phyloP scores from a whole-genome alignment of 805 yeast species.

The Metschnikowia noctiluminum region DNA sequence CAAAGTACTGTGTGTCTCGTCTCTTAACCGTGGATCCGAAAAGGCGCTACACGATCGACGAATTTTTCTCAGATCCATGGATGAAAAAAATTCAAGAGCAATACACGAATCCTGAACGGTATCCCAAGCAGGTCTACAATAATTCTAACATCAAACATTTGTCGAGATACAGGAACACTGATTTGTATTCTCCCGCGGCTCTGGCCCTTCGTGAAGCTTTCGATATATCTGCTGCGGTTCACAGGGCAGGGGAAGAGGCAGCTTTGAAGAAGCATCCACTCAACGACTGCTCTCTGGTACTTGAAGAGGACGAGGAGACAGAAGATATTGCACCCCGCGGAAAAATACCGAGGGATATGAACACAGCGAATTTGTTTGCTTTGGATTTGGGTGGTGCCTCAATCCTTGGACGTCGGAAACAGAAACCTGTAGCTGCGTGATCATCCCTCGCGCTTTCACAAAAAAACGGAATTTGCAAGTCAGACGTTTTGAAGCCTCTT shows the following conservation, averaged over 20 bases:
- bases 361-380: conserved; percentile 31
- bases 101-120: conserved; percentile 7
- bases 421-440: conserved; percentile 18
- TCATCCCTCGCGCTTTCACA: not conserved
- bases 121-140: conserved; percentile 2
- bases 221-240: conserved; percentile 82
- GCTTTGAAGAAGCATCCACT: conserved; percentile 27
- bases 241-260: conserved; percentile 70
- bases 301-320: conserved; percentile 40
- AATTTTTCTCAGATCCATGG: conserved; percentile 74
- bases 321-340: conserved; percentile 17
- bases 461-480: no score
- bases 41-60: conserved; percentile 63
- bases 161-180: conserved; percentile 21
- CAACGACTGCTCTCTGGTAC: conserved; percentile 21
- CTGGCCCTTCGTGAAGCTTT: conserved; percentile 82
- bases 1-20: conserved; percentile 63
- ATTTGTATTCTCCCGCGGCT: conserved; percentile 65
- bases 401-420: conserved; percentile 44
- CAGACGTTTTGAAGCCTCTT: no score
- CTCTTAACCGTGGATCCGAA: conserved; percentile 68
- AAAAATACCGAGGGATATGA: conserved; percentile 13
- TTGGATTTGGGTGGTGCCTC: conserved; percentile 52
- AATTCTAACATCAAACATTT: conserved; percentile 5
- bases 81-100: conserved; percentile 17